Evolutionary conservation across 805 yeast genomes (phyloP).

Genomic region (Saccharomyces kudriavzevii): DNA sequence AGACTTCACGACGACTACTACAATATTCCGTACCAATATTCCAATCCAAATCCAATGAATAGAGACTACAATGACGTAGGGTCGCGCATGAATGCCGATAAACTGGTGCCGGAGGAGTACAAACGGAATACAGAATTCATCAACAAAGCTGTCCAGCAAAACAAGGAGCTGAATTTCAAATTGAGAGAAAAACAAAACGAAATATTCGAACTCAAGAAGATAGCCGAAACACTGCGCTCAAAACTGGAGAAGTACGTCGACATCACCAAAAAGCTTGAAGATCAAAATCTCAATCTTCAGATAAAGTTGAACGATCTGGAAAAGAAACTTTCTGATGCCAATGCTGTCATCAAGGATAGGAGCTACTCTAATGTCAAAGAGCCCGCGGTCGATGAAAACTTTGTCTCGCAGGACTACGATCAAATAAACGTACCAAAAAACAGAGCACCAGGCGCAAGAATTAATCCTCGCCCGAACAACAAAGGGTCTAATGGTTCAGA

Average conservation of each 20-base stretch:
- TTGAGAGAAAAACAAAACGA: conserved; percentile 24
- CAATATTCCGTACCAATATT: conserved; percentile 6
- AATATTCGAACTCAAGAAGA: background rate
- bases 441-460: background rate
- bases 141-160: conserved; percentile 32
- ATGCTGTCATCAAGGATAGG: background rate
- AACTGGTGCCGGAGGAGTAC: conserved; percentile 30
- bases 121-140: conserved; percentile 32
- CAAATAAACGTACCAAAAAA: background rate
- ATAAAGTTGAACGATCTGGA: background rate
- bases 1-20: conserved; percentile 1
- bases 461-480: background rate
- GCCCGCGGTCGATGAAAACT: background rate
- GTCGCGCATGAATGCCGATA: conserved; percentile 10
- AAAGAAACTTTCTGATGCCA: background rate
- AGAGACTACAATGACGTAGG: conserved; percentile 2
- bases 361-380: background rate
- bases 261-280: background rate
- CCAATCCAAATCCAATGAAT: conserved; percentile 5
- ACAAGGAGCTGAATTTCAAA: conserved; percentile 30
- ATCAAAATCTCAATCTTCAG: background rate
- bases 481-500: background rate
- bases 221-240: background rate
- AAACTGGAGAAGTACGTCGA: background rate
- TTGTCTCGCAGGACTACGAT: background rate